phyloP scores from a whole-genome alignment of 2,329 filamentous ascomycete genomes.

The Colletotrichum eremochloae region DNA sequence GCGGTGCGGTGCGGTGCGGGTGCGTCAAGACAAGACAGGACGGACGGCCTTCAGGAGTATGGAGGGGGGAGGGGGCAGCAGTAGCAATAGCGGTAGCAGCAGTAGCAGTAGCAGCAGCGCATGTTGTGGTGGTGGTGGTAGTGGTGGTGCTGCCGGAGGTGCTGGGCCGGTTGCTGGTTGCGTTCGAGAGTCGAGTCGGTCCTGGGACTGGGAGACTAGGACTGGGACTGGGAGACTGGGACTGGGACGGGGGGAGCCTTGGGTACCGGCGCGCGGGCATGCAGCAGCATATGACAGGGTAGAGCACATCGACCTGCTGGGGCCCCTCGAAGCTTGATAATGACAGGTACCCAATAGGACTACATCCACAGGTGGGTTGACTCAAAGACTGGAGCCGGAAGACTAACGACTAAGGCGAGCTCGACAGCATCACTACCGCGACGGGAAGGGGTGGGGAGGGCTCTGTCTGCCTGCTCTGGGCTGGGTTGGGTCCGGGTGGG shows the following conservation, averaged over 20 bases:
- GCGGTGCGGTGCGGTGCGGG: conserved; percentile 36
- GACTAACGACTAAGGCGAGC: conserved; percentile 28
- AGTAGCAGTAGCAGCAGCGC: background rate
- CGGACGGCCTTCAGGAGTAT: conserved; percentile 28
- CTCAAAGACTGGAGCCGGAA: conserved; percentile 19
- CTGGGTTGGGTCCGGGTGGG: background rate
- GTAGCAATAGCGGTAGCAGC: no score
- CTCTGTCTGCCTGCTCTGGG: background rate
- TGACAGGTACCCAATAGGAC: conserved; percentile 43
- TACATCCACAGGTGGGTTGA: conserved; percentile 39
- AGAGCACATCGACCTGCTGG: conserved; percentile 41
- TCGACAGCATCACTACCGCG: conserved; percentile 37
- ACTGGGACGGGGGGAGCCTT: conserved; percentile 19
- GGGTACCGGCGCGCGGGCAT: conserved; percentile 35
- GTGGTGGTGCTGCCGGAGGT: conserved; percentile 23
- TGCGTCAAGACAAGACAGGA: conserved; percentile 39
- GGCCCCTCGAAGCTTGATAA: conserved; percentile 44
- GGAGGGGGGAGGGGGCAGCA: background rate
- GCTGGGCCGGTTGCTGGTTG: conserved; percentile 31
- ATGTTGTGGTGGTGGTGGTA: conserved; percentile 13
- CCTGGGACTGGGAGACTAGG: conserved; percentile 16
- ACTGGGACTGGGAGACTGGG: background rate
- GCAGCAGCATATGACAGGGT: conserved; percentile 41
- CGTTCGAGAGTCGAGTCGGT: conserved; percentile 37
- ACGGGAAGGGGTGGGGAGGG: conserved; percentile 5